phyloP scores from a whole-genome alignment of 768 basidiomycete genomes.

The Tylopilus subfusipes region DNA sequence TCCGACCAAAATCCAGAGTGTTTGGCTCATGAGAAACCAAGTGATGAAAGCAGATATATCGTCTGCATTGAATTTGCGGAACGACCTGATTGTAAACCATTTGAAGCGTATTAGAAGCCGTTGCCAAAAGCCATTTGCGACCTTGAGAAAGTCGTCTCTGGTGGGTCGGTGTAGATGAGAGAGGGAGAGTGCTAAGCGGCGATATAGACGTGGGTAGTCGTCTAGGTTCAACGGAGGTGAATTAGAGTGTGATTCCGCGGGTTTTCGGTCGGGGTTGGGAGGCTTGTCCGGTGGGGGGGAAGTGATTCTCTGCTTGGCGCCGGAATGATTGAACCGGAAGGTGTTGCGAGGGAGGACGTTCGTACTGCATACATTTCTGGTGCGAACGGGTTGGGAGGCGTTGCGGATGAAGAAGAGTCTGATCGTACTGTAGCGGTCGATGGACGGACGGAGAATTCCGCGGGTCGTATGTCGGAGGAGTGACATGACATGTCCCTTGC shows the following conservation, averaged over 20 bases:
- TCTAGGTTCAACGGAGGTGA: constrained; percentile 44
- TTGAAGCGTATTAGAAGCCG: constrained; percentile 88
- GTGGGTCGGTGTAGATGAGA: constrained; percentile 79
- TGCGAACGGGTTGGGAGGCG: neutral
- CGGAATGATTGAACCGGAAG: constrained; percentile 16
- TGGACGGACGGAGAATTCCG: constrained; percentile 24
- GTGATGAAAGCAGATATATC: constrained; percentile 96
- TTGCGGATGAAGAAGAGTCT: constrained; percentile 49
- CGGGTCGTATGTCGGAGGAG: constrained; percentile 27
- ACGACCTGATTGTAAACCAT: constrained; percentile 95
- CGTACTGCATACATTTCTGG: neutral
- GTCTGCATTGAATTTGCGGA: constrained; percentile 92
- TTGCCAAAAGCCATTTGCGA: constrained; percentile 88
- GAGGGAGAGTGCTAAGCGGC: constrained; percentile 70
- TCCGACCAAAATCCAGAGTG: constrained; percentile 92
- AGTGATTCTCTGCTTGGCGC: constrained; percentile 5
- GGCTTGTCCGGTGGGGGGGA: constrained; percentile 8
- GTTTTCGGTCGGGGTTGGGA: constrained; percentile 6
- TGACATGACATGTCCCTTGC: neutral
- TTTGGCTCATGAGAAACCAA: constrained; percentile 95
- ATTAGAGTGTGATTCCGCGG: constrained; percentile 5
- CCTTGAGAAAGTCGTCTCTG: constrained; percentile 82
- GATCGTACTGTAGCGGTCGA: constrained; percentile 60
- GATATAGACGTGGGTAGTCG: constrained; percentile 79
- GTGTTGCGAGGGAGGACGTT: neutral